Evolutionary conservation across 371 early-diverging fungal genomes (phyloP).

Genomic region (Ordospora pajunii): DNA sequence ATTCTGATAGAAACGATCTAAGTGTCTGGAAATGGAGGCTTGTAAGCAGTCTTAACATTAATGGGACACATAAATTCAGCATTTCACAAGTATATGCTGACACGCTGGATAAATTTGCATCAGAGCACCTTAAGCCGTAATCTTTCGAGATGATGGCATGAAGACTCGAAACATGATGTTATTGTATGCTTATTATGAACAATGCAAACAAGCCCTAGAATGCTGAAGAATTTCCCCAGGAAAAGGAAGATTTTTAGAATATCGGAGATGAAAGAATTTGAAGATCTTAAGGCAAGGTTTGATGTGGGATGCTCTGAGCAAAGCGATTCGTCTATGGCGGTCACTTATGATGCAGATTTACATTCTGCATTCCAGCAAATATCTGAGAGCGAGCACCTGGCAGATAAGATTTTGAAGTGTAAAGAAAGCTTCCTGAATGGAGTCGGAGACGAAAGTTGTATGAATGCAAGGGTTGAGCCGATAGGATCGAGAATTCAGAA

Average conservation of each 20-base stretch:
- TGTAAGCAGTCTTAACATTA: neutral
- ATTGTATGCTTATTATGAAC: neutral
- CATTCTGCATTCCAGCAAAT: neutral
- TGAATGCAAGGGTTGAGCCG: neutral
- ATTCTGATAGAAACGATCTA: neutral
- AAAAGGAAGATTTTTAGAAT: conserved; percentile 9
- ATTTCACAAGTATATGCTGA: too few relatives aligned
- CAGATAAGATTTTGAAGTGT: neutral
- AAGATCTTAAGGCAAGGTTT: neutral
- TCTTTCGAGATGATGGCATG: too few relatives aligned
- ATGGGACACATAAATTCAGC: neutral
- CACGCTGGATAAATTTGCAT: too few relatives aligned
- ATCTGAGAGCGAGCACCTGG: neutral
- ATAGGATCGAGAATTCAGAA: neutral
- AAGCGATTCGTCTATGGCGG: neutral
- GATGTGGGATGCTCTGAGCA: neutral
- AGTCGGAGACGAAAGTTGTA: neutral
- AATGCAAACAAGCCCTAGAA: neutral
- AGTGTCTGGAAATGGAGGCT: neutral
- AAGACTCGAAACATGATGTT: too few relatives aligned
- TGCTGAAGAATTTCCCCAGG: conserved; percentile 3
- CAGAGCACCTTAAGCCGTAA: too few relatives aligned
- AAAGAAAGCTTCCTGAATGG: neutral
- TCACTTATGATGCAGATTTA: neutral
- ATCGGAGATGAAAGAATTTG: conserved; percentile 7